Evolutionary conservation across 805 yeast genomes (phyloP).

Genomic region (Starmerella sirachaensis): DNA sequence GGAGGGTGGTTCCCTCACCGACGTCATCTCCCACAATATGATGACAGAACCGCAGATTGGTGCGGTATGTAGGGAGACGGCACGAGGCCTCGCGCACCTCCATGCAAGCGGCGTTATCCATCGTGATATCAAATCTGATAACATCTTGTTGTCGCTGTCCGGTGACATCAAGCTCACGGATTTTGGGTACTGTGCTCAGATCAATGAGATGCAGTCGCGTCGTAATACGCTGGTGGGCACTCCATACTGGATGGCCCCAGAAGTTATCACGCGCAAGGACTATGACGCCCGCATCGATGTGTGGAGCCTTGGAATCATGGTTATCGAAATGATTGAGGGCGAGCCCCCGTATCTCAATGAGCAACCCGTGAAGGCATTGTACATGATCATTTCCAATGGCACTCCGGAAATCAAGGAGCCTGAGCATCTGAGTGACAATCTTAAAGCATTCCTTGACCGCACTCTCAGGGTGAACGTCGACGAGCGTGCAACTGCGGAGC

Average conservation of each 20-base stretch:
- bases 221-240: slow-evolving; percentile 99
- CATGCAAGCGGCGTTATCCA: slow-evolving; percentile 91
- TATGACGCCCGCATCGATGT: slow-evolving; percentile 95
- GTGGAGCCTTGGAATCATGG: slow-evolving; percentile 97
- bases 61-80: slow-evolving; percentile 84
- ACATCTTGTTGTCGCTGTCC: slow-evolving; percentile 64
- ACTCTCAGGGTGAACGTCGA: slow-evolving; percentile 77
- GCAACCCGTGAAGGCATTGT: slow-evolving; percentile 85
- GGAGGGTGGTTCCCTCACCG: slow-evolving; percentile 97
- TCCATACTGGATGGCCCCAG: slow-evolving; percentile 99
- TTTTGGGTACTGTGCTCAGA: slow-evolving; percentile 92
- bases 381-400: slow-evolving; percentile 91
- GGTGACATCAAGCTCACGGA: slow-evolving; percentile 94
- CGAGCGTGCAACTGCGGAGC: slow-evolving; percentile 64
- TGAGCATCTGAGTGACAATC: slow-evolving; percentile 53
- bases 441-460: slow-evolving; percentile 60
- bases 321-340: slow-evolving; percentile 97
- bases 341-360: slow-evolving; percentile 97
- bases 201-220: slow-evolving; percentile 66
- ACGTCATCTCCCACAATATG: slow-evolving; percentile 85
- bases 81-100: slow-evolving; percentile 72
- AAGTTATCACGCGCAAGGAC: slow-evolving; percentile 86
- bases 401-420: slow-evolving; percentile 90
- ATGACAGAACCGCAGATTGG: slow-evolving; percentile 84
- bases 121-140: slow-evolving; percentile 92